Conservation (phyloP, 2,329 filamentous ascomycete species). For the Ustilaginoidea virens region DNA sequence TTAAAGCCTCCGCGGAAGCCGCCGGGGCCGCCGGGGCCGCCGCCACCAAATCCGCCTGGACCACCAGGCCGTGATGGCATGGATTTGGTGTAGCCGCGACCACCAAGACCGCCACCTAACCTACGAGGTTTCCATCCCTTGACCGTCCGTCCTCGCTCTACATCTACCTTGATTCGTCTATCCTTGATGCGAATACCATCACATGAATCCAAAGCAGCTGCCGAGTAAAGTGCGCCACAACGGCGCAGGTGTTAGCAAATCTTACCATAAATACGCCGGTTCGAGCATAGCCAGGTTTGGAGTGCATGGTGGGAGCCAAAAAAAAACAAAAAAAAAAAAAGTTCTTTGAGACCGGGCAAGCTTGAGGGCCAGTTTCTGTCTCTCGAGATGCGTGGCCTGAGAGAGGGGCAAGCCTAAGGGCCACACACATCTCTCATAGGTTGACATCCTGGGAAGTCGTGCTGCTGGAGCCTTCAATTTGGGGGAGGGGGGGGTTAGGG, state of each 20-base stretch:
- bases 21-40: constrained; percentile 33
- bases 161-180: constrained; percentile 82
- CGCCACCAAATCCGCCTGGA: constrained; percentile 42
- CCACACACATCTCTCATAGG: constrained; percentile 21
- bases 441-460: constrained; percentile 8
- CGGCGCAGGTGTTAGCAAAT: constrained; percentile 50
- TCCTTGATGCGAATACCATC: constrained; percentile 91
- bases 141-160: constrained; percentile 88
- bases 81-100: constrained; percentile 81
- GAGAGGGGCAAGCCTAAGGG: constrained; percentile 27
- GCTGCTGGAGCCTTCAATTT: constrained; percentile 4
- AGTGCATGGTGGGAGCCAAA: too few relatives aligned
- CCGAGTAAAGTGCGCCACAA: constrained; percentile 37
- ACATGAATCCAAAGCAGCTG: constrained; percentile 76
- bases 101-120: constrained; percentile 82
- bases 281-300: constrained; percentile 1
- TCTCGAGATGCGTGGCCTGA: constrained; percentile 27
- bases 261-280: constrained; percentile 32
- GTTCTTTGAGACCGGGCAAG: constrained; percentile 33
- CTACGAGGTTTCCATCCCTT: constrained; percentile 86
- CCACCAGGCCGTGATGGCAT: constrained; percentile 55
- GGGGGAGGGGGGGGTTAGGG: too few relatives aligned
- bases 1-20: constrained; percentile 30
- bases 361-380: constrained; percentile 33
- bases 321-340: constrained; percentile 8